Evolutionary conservation across 2,329 filamentous ascomycete genomes (phyloP).

Genomic region (Exophiala mesophila): DNA sequence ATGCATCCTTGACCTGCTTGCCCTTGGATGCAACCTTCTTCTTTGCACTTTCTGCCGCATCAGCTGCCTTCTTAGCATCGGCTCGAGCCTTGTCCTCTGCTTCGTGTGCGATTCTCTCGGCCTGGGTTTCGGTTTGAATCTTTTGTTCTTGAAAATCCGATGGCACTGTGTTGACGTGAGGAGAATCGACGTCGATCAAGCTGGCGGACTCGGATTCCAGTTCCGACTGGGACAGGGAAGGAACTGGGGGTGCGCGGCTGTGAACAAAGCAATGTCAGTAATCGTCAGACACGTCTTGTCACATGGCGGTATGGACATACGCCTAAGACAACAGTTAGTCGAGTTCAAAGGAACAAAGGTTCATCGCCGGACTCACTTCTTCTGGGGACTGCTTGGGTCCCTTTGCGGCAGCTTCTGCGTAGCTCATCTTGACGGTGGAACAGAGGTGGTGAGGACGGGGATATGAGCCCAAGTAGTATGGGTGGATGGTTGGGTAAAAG

Average conservation of each 20-base stretch:
- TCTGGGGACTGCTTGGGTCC: conserved; percentile 44
- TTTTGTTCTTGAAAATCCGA: conserved; percentile 39
- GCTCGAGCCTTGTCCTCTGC: conserved; percentile 29
- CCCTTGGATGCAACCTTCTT: conserved; percentile 28
- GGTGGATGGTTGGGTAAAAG: no score
- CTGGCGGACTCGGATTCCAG: conserved; percentile 36
- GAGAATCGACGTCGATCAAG: conserved; percentile 45
- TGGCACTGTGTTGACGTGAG: conserved; percentile 41
- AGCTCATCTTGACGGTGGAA: conserved; percentile 38
- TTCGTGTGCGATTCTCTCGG: conserved; percentile 41
- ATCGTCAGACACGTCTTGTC: neutral
- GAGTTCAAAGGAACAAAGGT: conserved; percentile 3
- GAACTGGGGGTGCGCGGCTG: conserved; percentile 40
- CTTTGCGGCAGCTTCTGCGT: conserved; percentile 45
- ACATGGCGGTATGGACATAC: conserved; percentile 6
- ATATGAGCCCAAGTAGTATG: no score
- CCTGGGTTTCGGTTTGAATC: conserved; percentile 44
- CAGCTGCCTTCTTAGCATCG: conserved; percentile 24
- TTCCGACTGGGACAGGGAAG: conserved; percentile 34
- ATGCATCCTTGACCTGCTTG: conserved; percentile 28
- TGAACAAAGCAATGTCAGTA: conserved; percentile 10
- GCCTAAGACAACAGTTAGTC: conserved; percentile 16
- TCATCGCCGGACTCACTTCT: conserved; percentile 38
- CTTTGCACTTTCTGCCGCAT: conserved; percentile 32
- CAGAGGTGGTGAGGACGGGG: neutral